A percentile compares a stretch with the other conserved stretches of the same genome.
phyloP scores from a whole-genome alignment of 768 basidiomycete genomes.

The Leccinum fibrillosum region DNA sequence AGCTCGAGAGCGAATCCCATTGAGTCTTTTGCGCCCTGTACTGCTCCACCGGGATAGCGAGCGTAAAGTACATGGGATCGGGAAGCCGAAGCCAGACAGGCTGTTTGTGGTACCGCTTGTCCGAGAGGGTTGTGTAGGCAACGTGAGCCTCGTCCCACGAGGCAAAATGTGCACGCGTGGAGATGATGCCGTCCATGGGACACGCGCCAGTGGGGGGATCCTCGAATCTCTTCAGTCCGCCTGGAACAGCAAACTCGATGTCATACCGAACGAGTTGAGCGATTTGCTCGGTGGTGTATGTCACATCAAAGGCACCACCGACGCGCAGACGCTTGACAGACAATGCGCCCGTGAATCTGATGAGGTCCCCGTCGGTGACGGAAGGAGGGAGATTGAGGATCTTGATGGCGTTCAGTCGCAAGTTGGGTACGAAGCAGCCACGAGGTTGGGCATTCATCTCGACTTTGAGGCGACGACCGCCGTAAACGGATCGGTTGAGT shows the following conservation, averaged over 20 bases:
- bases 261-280: constrained; percentile 23
- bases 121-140: constrained; percentile 36
- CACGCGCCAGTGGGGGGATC: constrained; percentile 11
- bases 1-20: constrained; percentile 45
- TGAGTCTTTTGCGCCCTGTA: constrained; percentile 47
- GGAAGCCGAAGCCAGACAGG: constrained; percentile 41
- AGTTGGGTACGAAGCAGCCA: constrained; percentile 24
- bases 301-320: constrained; percentile 22
- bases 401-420: constrained; percentile 37
- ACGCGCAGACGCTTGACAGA: constrained; percentile 24
- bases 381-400: constrained; percentile 40
- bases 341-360: constrained; percentile 30
- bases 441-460: constrained; percentile 41
- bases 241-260: constrained; percentile 18
- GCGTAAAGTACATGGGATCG: constrained; percentile 48
- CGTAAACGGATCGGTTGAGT: constrained; percentile 35
- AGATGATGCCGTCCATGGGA: constrained; percentile 31
- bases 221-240: constrained; percentile 27
- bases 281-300: constrained; percentile 18
- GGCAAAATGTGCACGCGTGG: constrained; percentile 44
- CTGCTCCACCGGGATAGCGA: constrained; percentile 46
- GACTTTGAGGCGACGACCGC: constrained; percentile 46
- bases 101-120: constrained; percentile 33
- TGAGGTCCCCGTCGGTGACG: constrained; percentile 24
- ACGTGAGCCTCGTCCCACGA: constrained; percentile 47